Conservation (phyloP, 495 filamentous ascomycete genomes). For the Penicillium crystallinum region DNA sequence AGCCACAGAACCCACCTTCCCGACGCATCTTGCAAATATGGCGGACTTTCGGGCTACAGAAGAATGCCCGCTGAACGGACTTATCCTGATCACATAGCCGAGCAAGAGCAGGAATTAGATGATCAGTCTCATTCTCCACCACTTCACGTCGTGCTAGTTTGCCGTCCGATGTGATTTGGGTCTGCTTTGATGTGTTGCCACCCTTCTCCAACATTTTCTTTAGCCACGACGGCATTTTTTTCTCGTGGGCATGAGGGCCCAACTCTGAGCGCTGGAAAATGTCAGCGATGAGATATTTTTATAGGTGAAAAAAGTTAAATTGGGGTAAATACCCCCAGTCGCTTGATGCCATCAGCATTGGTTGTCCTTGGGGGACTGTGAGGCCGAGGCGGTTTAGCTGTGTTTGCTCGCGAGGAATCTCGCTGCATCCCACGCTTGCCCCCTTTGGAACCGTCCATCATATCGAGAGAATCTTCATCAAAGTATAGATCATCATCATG, state of each 20-base stretch:
- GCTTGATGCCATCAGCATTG: slow-evolving; percentile 19
- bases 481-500: slow-evolving; percentile 7
- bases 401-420: slow-evolving; percentile 9
- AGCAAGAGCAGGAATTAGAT: slow-evolving; percentile 71
- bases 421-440: slow-evolving; percentile 15
- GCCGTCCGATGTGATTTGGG: slow-evolving; percentile 50
- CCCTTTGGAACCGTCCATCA: slow-evolving; percentile 1
- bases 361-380: slow-evolving; percentile 6
- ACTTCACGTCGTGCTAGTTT: slow-evolving; percentile 37
- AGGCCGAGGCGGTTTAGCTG: slow-evolving; percentile 9
- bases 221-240: slow-evolving; percentile 82
- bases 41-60: slow-evolving; percentile 70
- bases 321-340: slow-evolving; percentile 37
- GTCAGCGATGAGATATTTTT: background rate
- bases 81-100: slow-evolving; percentile 64
- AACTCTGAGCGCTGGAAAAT: slow-evolving; percentile 51
- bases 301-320: background rate
- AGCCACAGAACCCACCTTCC: slow-evolving; percentile 95
- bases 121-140: slow-evolving; percentile 57
- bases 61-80: slow-evolving; percentile 61
- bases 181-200: slow-evolving; percentile 50
- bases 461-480: slow-evolving; percentile 12
- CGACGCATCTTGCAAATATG: slow-evolving; percentile 77
- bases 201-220: slow-evolving; percentile 61
- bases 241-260: slow-evolving; percentile 81